A percentile compares a stretch with the other conserved stretches of the same genome.
Conservation (phyloP, 1,139 yeast genomes). For the Taphrina confusa region DNA sequence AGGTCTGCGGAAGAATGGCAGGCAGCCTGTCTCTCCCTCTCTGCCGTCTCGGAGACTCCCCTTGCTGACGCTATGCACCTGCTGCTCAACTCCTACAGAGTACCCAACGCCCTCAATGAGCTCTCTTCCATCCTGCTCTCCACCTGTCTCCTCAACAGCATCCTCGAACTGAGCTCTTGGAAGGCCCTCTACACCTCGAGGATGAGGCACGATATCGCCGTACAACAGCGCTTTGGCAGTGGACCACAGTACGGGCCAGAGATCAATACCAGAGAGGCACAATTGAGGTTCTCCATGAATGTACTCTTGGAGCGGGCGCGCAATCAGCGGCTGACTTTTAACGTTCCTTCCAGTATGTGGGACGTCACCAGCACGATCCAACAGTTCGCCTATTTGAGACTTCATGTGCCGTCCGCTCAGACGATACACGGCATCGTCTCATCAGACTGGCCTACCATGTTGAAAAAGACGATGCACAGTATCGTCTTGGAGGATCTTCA, state of each 20-base stretch:
- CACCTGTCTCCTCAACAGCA: conserved; percentile 8
- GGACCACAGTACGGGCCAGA: conserved; percentile 5
- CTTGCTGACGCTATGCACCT: conserved; percentile 12
- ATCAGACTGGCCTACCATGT: neutral
- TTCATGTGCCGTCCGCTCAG: conserved; percentile 13
- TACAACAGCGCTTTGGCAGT: neutral
- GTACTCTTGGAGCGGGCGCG: conserved; percentile 14
- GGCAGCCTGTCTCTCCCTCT: neutral
- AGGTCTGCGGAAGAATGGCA: conserved; percentile 18
- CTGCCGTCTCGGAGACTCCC: conserved; percentile 10
- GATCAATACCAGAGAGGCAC: conserved; percentile 9
- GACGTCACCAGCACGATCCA: conserved; percentile 17
- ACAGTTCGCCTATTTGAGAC: conserved; percentile 11
- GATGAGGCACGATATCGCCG: neutral
- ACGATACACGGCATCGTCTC: conserved; percentile 17
- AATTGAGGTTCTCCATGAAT: conserved; percentile 20
- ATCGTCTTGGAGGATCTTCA: conserved; percentile 10
- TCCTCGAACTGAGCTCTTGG: conserved; percentile 11
- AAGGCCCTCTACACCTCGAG: neutral
- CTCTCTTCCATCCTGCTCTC: conserved; percentile 16
- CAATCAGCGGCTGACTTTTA: neutral
- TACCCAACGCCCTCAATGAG: conserved; percentile 12
- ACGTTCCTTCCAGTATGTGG: conserved; percentile 7
- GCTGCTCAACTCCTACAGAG: conserved; percentile 10
- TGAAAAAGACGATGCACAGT: conserved; percentile 2